Evolutionary conservation across 345 rosid genomes (phyloP), one percentile per base, ranked within the genome.

Genomic region (Trapa bicornis): DNA sequence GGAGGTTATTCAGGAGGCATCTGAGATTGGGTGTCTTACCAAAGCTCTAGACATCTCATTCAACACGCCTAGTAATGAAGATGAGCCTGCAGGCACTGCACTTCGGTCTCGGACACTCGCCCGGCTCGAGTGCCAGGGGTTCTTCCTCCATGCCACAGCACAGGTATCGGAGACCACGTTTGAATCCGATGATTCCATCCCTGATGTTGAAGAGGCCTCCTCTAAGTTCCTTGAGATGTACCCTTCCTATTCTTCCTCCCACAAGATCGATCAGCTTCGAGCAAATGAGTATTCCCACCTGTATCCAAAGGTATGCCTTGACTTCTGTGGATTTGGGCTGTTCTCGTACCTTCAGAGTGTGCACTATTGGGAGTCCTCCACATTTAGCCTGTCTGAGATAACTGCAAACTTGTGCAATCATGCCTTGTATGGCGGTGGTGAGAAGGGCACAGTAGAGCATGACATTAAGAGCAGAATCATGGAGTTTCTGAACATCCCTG

Each of bases 401-500:
- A 89, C 93, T 79, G 96, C 96, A 6, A 95, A 95, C 80, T 79
- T 95, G 77, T 89, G 96, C 66, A 95, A 95, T 69, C 90, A 95
- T 82, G 99, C 97, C 67, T 81, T 95, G 5, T 84, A 85, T 66
- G 92, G 97, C 76, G 96, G 96, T 60, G 96, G 97, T 56, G 99
- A 89, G 77, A 86, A 75, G 75, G 96, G 94, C 52, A 84, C 96
- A 0, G 86, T 86, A 64, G 99, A 95, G 75, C 79, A 91, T 76
- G 93, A 89, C 80, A 85, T 95, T 71, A 95, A 95, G 85, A 65
- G 78, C 71, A 85, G 87, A 86, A 95, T 91, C 13, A 89, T 95
- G 96, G 98, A 95, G 77, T 84, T 89, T 78, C 75, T 95, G 87
- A 95, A 91, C 78, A 95, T 95, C 56, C 99, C 98, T 58, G 98